A percentile compares a stretch with the other conserved stretches of the same genome.
Evolutionary conservation across 768 basidiomycete species (phyloP).

Genomic region (Hygrocybe coccinea): DNA sequence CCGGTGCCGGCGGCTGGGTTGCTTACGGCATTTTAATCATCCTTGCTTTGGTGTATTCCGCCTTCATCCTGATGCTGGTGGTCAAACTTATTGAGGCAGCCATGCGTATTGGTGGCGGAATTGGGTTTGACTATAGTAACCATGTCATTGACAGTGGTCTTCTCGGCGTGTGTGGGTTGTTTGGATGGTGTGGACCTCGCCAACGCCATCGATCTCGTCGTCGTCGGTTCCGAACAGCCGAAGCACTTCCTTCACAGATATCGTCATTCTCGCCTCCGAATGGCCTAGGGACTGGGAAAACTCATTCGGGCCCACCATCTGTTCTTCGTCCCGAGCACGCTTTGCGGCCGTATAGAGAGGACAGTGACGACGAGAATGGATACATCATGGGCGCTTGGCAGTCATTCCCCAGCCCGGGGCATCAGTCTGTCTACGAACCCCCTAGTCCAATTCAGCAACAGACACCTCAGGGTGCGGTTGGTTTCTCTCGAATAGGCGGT

Average conservation of each 20-base stretch:
- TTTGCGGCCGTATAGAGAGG: slow-evolving; percentile 67
- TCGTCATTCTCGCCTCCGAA: slow-evolving; percentile 37
- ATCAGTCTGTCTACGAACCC: slow-evolving; percentile 41
- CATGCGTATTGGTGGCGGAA: slow-evolving; percentile 68
- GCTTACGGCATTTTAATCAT: slow-evolving; percentile 89
- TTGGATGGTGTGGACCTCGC: slow-evolving; percentile 60
- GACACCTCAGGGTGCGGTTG: slow-evolving; percentile 30
- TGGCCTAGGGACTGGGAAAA: slow-evolving; percentile 36
- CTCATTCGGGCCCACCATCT: slow-evolving; percentile 57
- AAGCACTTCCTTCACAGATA: slow-evolving; percentile 33
- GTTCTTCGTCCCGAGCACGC: slow-evolving; percentile 80
- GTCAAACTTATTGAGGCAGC: slow-evolving; percentile 81
- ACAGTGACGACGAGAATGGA: slow-evolving; percentile 73
- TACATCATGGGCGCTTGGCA: slow-evolving; percentile 97
- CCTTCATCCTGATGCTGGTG: slow-evolving; percentile 74
- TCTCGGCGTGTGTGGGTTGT: slow-evolving; percentile 72
- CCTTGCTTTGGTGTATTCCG: slow-evolving; percentile 73
- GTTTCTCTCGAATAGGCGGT: slow-evolving; percentile 84
- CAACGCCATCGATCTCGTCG: slow-evolving; percentile 32
- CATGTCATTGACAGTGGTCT: slow-evolving; percentile 82
- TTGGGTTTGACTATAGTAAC: slow-evolving; percentile 80
- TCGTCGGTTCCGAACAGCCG: slow-evolving; percentile 10
- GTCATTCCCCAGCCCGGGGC: slow-evolving; percentile 55
- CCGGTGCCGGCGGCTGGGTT: slow-evolving; percentile 84
- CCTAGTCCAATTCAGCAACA: slow-evolving; percentile 19